These are phyloP conservation scores for Solanum tacnaense DNA, from an alignment of 257 asterid genomes.

Conservation along the genomic window DNA sequence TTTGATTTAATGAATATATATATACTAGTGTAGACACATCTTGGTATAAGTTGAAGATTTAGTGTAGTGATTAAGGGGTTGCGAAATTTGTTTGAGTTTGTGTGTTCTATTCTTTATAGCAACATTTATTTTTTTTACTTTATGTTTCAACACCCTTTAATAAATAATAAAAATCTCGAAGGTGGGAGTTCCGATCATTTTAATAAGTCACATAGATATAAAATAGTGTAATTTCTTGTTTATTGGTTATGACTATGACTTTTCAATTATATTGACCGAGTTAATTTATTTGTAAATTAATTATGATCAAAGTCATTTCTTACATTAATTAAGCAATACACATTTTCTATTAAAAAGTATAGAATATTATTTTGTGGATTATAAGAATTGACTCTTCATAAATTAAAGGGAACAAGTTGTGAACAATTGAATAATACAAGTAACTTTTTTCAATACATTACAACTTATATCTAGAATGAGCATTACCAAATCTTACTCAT, in stretches of 20 bases:
- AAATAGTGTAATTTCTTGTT: neutral
- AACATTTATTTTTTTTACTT: neutral
- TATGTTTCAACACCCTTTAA: neutral
- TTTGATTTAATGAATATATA: too few relatives aligned
- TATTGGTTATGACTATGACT: neutral
- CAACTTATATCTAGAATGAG: neutral
- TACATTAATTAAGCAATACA: neutral
- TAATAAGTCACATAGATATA: neutral
- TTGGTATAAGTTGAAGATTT: too few relatives aligned
- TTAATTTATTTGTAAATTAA: neutral
- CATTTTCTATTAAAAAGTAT: neutral
- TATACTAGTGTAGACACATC: too few relatives aligned
- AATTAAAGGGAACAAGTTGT: neutral
- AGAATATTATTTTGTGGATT: neutral
- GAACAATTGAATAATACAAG: neutral
- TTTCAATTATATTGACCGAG: neutral
- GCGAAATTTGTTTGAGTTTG: too few relatives aligned
- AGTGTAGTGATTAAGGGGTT: too few relatives aligned
- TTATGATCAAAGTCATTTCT: neutral
- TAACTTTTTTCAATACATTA: neutral
- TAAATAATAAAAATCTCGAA: neutral
- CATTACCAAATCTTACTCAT: neutral
- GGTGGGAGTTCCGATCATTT: neutral
- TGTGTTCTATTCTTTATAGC: neutral
- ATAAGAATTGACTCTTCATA: neutral